Percentiles rank a stretch among this genome's conserved stretches.
phyloP scores from a whole-genome alignment of 495 filamentous ascomycete genomes.

The Penicillium coffeae region DNA sequence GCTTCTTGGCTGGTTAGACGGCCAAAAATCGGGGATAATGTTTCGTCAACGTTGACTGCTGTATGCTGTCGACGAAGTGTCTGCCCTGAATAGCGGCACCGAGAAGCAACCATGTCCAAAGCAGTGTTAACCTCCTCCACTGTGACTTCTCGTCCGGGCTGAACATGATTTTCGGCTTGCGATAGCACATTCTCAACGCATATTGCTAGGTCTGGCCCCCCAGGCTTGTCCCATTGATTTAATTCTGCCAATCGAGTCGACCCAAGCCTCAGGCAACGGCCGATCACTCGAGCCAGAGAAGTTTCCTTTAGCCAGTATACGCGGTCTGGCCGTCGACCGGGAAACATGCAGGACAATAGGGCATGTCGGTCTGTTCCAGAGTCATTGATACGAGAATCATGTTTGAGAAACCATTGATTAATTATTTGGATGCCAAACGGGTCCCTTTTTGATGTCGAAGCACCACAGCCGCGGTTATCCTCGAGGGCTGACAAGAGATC shows the following conservation, averaged over 20 bases:
- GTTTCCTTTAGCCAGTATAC: conserved; percentile 64
- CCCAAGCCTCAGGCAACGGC: conserved; percentile 59
- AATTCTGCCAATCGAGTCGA: conserved; percentile 56
- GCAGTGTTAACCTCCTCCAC: conserved; percentile 71
- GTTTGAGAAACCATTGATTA: conserved; percentile 57
- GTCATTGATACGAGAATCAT: conserved; percentile 49
- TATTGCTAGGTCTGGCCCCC: conserved; percentile 61
- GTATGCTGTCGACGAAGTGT: conserved; percentile 49
- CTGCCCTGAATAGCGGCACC: conserved; percentile 65
- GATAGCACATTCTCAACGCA: conserved; percentile 66
- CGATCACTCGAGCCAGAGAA: conserved; percentile 59
- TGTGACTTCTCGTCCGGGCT: conserved; percentile 45
- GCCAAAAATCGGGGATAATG: conserved; percentile 54
- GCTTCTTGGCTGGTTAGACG: conserved; percentile 65
- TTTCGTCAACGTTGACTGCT: conserved; percentile 39
- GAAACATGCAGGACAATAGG: conserved; percentile 69
- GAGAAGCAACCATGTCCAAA: conserved; percentile 60
- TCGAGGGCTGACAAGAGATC: conserved; percentile 57
- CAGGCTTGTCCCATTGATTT: conserved; percentile 54
- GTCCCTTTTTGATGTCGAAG: conserved; percentile 26
- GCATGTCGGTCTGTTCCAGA: conserved; percentile 51
- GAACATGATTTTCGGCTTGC: conserved; percentile 52
- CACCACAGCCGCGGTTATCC: conserved; percentile 36
- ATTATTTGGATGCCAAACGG: conserved; percentile 36
- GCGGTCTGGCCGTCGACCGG: conserved; percentile 68